These are phyloP conservation scores for Fusarium nygamai DNA, from an alignment of 2,329 filamentous ascomycete species.

Conservation along the genomic window DNA sequence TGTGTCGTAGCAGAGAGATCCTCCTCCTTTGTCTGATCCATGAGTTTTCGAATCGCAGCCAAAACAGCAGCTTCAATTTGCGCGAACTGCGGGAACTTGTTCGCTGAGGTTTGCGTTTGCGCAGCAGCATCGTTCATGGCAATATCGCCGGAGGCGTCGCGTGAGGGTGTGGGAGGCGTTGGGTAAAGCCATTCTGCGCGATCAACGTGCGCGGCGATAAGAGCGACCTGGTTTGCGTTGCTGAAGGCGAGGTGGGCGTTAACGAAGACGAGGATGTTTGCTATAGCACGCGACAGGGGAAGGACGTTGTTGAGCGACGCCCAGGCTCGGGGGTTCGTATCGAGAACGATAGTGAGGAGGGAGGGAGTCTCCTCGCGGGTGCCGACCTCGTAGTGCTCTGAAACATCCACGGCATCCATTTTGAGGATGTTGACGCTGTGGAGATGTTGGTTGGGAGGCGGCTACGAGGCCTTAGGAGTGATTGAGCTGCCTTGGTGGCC, in stretches of 20 bases:
- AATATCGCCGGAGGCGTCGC: slow-evolving; percentile 60
- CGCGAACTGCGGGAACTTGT: slow-evolving; percentile 94
- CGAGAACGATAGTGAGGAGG: slow-evolving; percentile 88
- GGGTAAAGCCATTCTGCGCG: slow-evolving; percentile 93
- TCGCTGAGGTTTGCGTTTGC: slow-evolving; percentile 62
- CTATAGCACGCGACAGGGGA: slow-evolving; percentile 83
- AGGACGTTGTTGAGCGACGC: slow-evolving; percentile 78
- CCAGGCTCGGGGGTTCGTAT: slow-evolving; percentile 97
- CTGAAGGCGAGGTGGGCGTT: slow-evolving; percentile 96
- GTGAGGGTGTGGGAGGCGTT: slow-evolving; percentile 47
- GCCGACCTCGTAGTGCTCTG: slow-evolving; percentile 68
- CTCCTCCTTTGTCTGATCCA: slow-evolving; percentile 71
- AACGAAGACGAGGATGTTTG: slow-evolving; percentile 92
- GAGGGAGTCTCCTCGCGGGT: slow-evolving; percentile 73
- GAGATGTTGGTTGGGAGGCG: slow-evolving; percentile 30
- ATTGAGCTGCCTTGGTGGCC: neutral
- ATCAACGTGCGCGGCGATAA: slow-evolving; percentile 89
- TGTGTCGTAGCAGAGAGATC: slow-evolving; percentile 81
- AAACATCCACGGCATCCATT: slow-evolving; percentile 67
- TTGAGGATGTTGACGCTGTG: slow-evolving; percentile 39
- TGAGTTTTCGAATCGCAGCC: slow-evolving; percentile 75
- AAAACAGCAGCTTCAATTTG: slow-evolving; percentile 86
- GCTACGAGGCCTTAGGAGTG: slow-evolving; percentile 47
- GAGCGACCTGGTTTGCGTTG: slow-evolving; percentile 90
- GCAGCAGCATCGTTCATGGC: slow-evolving; percentile 63